Percentiles rank a stretch among this genome's conserved stretches.
These are phyloP conservation scores for Debaryomyces coudertii DNA, from an alignment of 1,139 yeast genomes.

Conservation along the genomic window DNA sequence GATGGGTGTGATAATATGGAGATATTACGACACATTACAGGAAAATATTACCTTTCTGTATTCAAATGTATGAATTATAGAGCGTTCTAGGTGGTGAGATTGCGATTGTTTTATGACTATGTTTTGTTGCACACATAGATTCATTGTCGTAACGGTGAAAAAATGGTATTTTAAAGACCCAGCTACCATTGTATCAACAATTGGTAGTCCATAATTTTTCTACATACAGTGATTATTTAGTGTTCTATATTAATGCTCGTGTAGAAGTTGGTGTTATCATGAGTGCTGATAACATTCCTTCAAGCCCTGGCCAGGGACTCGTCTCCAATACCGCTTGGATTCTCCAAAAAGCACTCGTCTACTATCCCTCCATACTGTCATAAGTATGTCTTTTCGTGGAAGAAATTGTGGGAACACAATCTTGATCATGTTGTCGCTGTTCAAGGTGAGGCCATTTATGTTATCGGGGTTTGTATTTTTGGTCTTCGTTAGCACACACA, in stretches of 20 bases:
- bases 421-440: constrained; percentile 35
- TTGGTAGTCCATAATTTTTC: not conserved
- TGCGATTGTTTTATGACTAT: not conserved
- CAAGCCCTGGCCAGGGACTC: constrained; percentile 51
- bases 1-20: not conserved
- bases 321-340: constrained; percentile 40
- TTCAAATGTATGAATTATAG: no score
- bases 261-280: not conserved
- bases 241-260: no score
- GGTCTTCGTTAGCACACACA: constrained; percentile 56
- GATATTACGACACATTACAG: not conserved
- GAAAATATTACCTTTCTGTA: no score
- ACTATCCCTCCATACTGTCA: constrained; percentile 44
- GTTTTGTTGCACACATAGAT: not conserved
- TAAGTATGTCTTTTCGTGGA: constrained; percentile 47
- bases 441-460: not conserved
- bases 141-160: not conserved
- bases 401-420: constrained; percentile 55
- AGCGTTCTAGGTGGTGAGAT: not conserved
- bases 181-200: not conserved
- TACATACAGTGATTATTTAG: no score
- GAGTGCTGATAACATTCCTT: constrained; percentile 12
- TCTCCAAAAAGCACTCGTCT: constrained; percentile 43
- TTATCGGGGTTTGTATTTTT: constrained; percentile 15
- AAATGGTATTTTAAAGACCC: not conserved